These are phyloP conservation scores for Rubia yunnanensis DNA, from an alignment of 257 asterid species.

Conservation along the genomic window DNA sequence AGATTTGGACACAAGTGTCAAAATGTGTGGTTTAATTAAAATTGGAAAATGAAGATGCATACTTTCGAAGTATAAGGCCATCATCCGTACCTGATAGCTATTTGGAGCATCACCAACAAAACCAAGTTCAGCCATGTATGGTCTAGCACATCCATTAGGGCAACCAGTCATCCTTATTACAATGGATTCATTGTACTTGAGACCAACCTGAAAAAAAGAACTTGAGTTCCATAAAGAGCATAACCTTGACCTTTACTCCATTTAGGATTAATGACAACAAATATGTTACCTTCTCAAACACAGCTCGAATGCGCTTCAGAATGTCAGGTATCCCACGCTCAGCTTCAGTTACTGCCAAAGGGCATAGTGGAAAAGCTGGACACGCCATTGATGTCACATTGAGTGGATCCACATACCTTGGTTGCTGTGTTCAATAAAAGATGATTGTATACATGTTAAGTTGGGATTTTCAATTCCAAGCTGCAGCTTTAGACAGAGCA, in stretches of 20 bases:
- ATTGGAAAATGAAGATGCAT: background rate
- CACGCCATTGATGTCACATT: slow-evolving; percentile 95
- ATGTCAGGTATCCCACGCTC: slow-evolving; percentile 94
- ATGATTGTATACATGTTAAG: background rate
- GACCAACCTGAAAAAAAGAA: slow-evolving; percentile 64
- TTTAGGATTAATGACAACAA: slow-evolving; percentile 1
- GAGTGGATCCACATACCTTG: slow-evolving; percentile 87
- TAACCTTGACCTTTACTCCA: slow-evolving; percentile 8
- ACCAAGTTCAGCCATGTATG: slow-evolving; percentile 99
- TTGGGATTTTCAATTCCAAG: background rate
- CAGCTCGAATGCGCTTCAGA: slow-evolving; percentile 82
- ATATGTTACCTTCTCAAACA: slow-evolving; percentile 62
- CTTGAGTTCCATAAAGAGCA: background rate
- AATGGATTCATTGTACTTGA: slow-evolving; percentile 71
- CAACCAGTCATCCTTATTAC: slow-evolving; percentile 94
- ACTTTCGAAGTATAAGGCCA: background rate
- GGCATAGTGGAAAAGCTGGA: slow-evolving; percentile 95
- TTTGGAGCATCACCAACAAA: slow-evolving; percentile 96
- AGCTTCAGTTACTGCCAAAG: slow-evolving; percentile 94
- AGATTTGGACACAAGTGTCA: background rate
- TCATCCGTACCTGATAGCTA: slow-evolving; percentile 68
- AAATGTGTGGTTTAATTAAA: background rate
- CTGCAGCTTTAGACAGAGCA: slow-evolving; percentile 1
- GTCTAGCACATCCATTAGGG: slow-evolving; percentile 98
- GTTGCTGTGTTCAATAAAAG: slow-evolving; percentile 51